Percentiles rank a stretch among this genome's conserved stretches.
phyloP scores from a whole-genome alignment of 2,329 filamentous ascomycete species.

The Domatiomyces globalis region DNA sequence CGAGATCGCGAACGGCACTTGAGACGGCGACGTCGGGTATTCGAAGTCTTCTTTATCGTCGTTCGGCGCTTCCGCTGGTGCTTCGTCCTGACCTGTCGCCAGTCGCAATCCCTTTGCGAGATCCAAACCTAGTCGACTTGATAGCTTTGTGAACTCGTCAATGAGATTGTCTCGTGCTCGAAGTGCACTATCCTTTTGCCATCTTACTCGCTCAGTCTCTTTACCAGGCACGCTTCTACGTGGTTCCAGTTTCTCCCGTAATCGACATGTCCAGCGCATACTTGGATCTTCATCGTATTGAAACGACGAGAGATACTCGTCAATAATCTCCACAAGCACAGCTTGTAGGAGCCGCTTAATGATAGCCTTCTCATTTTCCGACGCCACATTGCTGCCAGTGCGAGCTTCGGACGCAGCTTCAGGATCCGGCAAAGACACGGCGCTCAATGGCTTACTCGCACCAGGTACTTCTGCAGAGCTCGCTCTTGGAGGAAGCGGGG shows the following conservation, averaged over 20 bases:
- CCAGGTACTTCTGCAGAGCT: slow-evolving; percentile 30
- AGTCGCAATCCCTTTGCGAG: slow-evolving; percentile 6
- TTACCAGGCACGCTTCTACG: slow-evolving; percentile 36
- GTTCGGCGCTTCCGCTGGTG: neutral
- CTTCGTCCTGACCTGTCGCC: slow-evolving; percentile 6
- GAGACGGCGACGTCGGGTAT: slow-evolving; percentile 16
- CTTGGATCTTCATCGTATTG: slow-evolving; percentile 6
- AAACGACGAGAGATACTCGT: slow-evolving; percentile 36
- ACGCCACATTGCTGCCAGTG: slow-evolving; percentile 28
- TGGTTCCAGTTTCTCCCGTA: slow-evolving; percentile 46
- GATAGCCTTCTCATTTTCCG: slow-evolving; percentile 37
- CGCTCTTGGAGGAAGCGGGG: slow-evolving; percentile 44
- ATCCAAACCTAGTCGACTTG: slow-evolving; percentile 7
- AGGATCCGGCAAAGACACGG: slow-evolving; percentile 36
- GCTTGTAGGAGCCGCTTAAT: slow-evolving; percentile 45
- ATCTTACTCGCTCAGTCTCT: slow-evolving; percentile 36
- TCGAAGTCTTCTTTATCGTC: slow-evolving; percentile 13
- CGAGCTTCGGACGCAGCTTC: slow-evolving; percentile 43
- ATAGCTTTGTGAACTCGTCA: neutral
- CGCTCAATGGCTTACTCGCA: slow-evolving; percentile 19
- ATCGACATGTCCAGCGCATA: slow-evolving; percentile 33
- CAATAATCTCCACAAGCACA: slow-evolving; percentile 46
- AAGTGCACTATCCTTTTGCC: slow-evolving; percentile 18
- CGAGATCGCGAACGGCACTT: slow-evolving; percentile 16
- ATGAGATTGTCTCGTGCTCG: neutral